These are phyloP conservation scores for Boletus fagicola DNA, from an alignment of 768 basidiomycete genomes.

Conservation along the genomic window DNA sequence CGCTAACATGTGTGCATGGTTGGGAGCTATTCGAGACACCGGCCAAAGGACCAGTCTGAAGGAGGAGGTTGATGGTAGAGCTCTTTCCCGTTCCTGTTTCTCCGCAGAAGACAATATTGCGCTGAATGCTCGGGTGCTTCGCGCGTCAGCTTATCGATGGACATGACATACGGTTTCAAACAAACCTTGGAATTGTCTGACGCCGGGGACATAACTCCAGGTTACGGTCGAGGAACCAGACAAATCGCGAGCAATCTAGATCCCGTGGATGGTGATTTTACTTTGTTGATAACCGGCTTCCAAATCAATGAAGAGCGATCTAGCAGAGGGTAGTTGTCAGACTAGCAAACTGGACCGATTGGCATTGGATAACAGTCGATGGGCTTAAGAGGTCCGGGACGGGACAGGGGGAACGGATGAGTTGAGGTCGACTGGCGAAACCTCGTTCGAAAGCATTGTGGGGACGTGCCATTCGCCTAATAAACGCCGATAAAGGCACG, in stretches of 20 bases:
- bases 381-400: neutral
- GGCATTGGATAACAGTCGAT: neutral
- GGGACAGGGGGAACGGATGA: neutral
- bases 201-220: neutral
- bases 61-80: slow-evolving; percentile 27
- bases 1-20: slow-evolving; percentile 18
- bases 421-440: neutral
- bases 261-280: neutral
- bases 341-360: neutral
- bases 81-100: slow-evolving; percentile 29
- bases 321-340: neutral
- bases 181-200: slow-evolving; percentile 11
- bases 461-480: neutral
- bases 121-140: neutral
- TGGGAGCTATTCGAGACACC: slow-evolving; percentile 7
- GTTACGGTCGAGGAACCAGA: neutral
- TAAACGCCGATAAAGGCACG: slow-evolving; percentile 4
- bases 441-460: slow-evolving; percentile 2
- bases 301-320: neutral
- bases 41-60: slow-evolving; percentile 7
- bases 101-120: slow-evolving; percentile 24
- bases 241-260: neutral
- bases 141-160: slow-evolving; percentile 1
- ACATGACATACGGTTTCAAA: neutral
- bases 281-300: neutral